These are phyloP conservation scores for Phaffia australis DNA, from an alignment of 768 basidiomycete genomes.

Conservation along the genomic window DNA sequence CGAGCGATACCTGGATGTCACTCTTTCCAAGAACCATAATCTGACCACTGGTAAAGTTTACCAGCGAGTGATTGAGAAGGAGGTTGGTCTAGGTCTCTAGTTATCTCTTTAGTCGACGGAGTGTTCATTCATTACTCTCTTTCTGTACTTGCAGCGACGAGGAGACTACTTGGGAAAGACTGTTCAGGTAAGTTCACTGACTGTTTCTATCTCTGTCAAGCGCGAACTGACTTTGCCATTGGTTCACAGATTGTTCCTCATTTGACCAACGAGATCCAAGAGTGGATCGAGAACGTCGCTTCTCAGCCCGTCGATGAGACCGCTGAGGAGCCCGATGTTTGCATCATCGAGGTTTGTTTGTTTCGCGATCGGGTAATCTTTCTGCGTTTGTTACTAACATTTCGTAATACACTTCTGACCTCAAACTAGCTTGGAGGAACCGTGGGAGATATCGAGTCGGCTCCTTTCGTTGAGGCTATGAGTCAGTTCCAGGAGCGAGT, in stretches of 20 bases:
- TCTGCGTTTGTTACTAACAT: neutral
- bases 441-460: conserved; percentile 96
- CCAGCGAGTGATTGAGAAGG: conserved; percentile 87
- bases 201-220: too few relatives aligned
- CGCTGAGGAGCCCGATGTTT: conserved; percentile 84
- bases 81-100: conserved; percentile 49
- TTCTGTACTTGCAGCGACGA: conserved; percentile 46
- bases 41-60: conserved; percentile 99
- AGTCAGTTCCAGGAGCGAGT: conserved; percentile 99
- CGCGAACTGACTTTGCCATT: neutral
- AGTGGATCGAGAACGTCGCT: conserved; percentile 93
- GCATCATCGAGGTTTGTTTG: conserved; percentile 76
- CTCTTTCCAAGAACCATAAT: conserved; percentile 87
- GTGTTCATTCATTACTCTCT: neutral
- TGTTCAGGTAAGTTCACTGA: conserved; percentile 48
- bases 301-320: conserved; percentile 91
- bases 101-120: neutral
- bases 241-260: conserved; percentile 74
- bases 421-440: conserved; percentile 82
- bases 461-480: conserved; percentile 96
- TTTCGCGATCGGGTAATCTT: neutral
- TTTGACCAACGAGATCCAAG: conserved; percentile 91
- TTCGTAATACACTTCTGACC: neutral
- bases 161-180: conserved; percentile 85
- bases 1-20: conserved; percentile 92